Evolutionary conservation across 768 basidiomycete genomes (phyloP).

Genomic region (Sistotremastrum suecicum): DNA sequence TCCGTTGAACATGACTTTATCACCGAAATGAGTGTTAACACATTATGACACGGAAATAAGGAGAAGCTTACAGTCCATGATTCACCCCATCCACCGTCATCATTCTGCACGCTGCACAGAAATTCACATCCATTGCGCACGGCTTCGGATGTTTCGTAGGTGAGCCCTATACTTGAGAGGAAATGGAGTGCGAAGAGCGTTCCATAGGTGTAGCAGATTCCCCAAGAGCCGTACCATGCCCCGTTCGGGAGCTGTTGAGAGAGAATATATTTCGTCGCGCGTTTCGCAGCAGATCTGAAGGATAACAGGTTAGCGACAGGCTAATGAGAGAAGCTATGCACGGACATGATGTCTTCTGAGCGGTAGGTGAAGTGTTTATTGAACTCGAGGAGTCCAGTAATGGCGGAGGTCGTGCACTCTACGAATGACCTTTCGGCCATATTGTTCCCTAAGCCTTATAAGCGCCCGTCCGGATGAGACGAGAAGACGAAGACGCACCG

Average conservation of each 20-base stretch:
- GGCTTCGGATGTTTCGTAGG: constrained; percentile 55
- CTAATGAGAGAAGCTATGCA: constrained; percentile 4
- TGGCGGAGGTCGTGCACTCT: constrained; percentile 93
- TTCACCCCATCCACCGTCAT: constrained; percentile 97
- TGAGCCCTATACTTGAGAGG: constrained; percentile 80
- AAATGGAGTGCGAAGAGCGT: constrained; percentile 93
- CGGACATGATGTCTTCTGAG: constrained; percentile 59
- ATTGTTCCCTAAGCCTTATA: constrained; percentile 51
- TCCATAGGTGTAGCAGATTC: constrained; percentile 96
- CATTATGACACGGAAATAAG: background rate
- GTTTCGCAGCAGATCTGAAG: constrained; percentile 43
- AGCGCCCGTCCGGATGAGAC: background rate
- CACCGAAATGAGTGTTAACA: constrained; percentile 70
- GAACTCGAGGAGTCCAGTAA: constrained; percentile 84
- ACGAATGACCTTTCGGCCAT: constrained; percentile 96
- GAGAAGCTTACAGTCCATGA: constrained; percentile 66
- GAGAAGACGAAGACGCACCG: constrained; percentile 33
- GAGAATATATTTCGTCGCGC: constrained; percentile 75
- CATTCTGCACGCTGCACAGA: constrained; percentile 65
- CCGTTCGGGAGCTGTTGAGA: constrained; percentile 67
- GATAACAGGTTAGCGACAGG: constrained; percentile 1
- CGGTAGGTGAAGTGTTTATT: constrained; percentile 75
- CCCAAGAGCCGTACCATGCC: constrained; percentile 94
- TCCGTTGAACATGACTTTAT: constrained; percentile 69
- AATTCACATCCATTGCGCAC: constrained; percentile 74